These are phyloP conservation scores for Gynochthodes officinalis DNA, from an alignment of 257 asterid species.

Conservation along the genomic window DNA sequence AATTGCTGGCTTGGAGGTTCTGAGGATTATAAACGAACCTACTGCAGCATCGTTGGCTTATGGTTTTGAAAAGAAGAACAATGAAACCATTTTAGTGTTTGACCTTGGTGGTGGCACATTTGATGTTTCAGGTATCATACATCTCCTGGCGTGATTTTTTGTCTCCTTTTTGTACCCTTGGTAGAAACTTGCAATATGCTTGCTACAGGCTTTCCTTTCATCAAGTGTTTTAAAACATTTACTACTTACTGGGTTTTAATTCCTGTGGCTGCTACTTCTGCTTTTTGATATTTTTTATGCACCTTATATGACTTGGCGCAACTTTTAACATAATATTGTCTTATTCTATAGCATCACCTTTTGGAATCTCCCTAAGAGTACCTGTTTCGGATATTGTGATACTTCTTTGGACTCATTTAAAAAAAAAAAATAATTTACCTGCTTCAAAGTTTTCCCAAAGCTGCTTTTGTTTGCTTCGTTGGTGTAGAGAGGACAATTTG, in stretches of 20 bases:
- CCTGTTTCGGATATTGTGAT: neutral
- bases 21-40: conserved; percentile 81
- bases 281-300: neutral
- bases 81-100: conserved; percentile 82
- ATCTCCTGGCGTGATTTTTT: neutral
- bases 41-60: conserved; percentile 93
- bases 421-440: neutral
- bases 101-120: conserved; percentile 94
- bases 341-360: neutral
- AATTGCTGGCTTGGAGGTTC: conserved; percentile 90
- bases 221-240: neutral
- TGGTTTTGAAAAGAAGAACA: conserved; percentile 84
- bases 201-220: neutral
- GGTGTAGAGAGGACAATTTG: neutral
- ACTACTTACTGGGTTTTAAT: neutral
- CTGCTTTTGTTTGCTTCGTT: neutral
- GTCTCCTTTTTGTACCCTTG: neutral
- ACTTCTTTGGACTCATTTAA: neutral
- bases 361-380: neutral
- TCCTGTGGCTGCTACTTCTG: neutral
- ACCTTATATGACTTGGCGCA: neutral
- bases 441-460: neutral
- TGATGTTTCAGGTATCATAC: conserved; percentile 73
- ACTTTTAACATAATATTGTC: neutral
- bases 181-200: neutral